A percentile compares a stretch with the other conserved stretches of the same genome.
These are phyloP conservation scores for Tolypocladium amazonense DNA, from an alignment of 2,329 filamentous ascomycete genomes.

Conservation along the genomic window DNA sequence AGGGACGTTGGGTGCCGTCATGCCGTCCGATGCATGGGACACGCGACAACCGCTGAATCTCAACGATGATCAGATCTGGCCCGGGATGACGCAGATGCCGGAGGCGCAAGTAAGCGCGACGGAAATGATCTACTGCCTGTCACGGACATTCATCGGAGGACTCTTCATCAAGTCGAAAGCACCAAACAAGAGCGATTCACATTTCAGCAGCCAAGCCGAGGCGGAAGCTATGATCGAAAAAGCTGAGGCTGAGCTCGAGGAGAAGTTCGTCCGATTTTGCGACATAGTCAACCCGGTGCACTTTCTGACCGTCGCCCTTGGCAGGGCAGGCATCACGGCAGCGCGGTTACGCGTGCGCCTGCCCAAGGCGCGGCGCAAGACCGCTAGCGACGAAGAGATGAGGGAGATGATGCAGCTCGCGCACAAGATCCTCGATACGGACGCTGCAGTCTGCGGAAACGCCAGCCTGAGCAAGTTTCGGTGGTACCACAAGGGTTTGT, in stretches of 20 bases:
- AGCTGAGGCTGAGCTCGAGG: not conserved
- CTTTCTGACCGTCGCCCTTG: not conserved
- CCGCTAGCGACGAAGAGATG: not conserved
- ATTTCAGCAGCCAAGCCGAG: not conserved
- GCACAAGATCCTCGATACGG: not conserved
- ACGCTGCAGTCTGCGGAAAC: not conserved
- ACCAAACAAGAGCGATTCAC: not conserved
- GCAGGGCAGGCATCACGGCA: not conserved
- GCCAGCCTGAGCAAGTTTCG: not conserved
- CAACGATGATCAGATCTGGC: not conserved
- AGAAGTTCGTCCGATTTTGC: not conserved
- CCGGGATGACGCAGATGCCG: not conserved
- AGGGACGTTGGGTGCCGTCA: not conserved
- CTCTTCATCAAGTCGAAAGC: not conserved
- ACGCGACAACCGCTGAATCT: not conserved
- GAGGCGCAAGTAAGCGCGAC: not conserved
- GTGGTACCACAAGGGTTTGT: not conserved
- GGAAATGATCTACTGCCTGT: not conserved
- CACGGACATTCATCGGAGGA: not conserved
- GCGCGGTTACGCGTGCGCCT: not conserved
- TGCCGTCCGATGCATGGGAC: not conserved
- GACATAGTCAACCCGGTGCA: not conserved
- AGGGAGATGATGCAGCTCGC: not conserved
- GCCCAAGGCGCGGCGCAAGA: not conserved
- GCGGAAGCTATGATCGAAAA: not conserved